Evolutionary conservation across 495 filamentous ascomycete genomes (phyloP).

Genomic region (Haplographium delicatum): DNA sequence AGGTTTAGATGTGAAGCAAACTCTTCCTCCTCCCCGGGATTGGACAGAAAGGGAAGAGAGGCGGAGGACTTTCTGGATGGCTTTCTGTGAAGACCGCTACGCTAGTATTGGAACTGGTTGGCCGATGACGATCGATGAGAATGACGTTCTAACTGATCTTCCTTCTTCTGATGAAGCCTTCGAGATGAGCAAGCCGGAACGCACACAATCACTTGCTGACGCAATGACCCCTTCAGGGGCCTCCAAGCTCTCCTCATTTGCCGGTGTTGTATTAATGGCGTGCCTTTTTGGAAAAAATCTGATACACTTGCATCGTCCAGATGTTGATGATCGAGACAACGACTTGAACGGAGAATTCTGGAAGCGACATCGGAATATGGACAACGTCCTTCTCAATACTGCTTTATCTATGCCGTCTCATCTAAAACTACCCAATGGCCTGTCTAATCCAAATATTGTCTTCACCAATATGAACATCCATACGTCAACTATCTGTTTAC

Average conservation of each 20-base stretch:
- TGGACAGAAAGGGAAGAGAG: slow-evolving; percentile 93
- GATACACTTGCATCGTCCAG: slow-evolving; percentile 86
- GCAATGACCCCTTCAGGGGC: slow-evolving; percentile 68
- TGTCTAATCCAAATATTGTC: slow-evolving; percentile 78
- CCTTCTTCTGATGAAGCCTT: slow-evolving; percentile 86
- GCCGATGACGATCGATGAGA: slow-evolving; percentile 91
- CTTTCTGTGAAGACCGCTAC: slow-evolving; percentile 84
- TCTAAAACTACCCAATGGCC: slow-evolving; percentile 72
- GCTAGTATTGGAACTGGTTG: slow-evolving; percentile 97
- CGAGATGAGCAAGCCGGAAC: slow-evolving; percentile 67
- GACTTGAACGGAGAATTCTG: slow-evolving; percentile 94
- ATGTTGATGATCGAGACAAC: slow-evolving; percentile 72
- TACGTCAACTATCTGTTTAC: slow-evolving; percentile 92
- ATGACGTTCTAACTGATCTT: slow-evolving; percentile 83
- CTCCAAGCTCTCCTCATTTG: slow-evolving; percentile 68
- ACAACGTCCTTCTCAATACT: slow-evolving; percentile 84
- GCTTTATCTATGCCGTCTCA: slow-evolving; percentile 77
- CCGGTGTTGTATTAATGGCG: slow-evolving; percentile 76
- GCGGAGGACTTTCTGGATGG: slow-evolving; percentile 90
- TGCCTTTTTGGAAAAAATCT: slow-evolving; percentile 93
- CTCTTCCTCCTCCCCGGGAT: slow-evolving; percentile 75
- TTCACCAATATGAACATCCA: slow-evolving; percentile 97
- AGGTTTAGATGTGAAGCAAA: slow-evolving; percentile 91
- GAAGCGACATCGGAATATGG: slow-evolving; percentile 85
- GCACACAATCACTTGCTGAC: slow-evolving; percentile 62